Evolutionary conservation across 1,139 yeast genomes (phyloP).

Genomic region (Geotrichum histeridarum): DNA sequence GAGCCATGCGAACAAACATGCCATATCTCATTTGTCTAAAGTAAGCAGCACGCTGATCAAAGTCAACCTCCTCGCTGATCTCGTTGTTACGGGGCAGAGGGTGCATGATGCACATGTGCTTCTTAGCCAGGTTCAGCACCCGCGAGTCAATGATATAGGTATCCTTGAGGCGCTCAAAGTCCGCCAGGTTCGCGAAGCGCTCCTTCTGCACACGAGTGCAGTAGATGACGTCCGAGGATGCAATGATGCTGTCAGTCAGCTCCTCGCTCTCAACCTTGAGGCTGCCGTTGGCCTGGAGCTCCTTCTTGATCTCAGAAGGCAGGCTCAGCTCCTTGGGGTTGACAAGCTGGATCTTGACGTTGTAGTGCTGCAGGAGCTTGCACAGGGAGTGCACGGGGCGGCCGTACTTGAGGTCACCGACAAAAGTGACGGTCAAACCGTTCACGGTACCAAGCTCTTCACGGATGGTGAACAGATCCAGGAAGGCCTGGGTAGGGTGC

Average conservation of each 20-base stretch:
- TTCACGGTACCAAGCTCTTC: constrained; percentile 98
- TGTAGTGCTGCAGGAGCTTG: constrained; percentile 83
- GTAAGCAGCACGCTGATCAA: constrained; percentile 98
- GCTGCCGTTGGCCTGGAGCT: constrained; percentile 63
- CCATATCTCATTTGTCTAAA: constrained; percentile 99
- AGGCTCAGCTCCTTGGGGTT: constrained; percentile 82
- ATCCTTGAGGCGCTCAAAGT: constrained; percentile 86
- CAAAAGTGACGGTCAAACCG: constrained; percentile 94
- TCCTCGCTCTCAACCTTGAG: constrained; percentile 65
- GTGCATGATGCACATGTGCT: constrained; percentile 98
- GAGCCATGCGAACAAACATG: constrained; percentile 95
- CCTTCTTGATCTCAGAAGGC: constrained; percentile 66
- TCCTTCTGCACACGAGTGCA: constrained; percentile 98
- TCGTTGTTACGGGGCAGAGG: constrained; percentile 97
- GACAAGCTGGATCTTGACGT: constrained; percentile 87
- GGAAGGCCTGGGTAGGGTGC: constrained; percentile 97
- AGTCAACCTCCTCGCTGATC: constrained; percentile 96
- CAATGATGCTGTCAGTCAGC: constrained; percentile 76
- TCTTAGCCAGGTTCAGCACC: constrained; percentile 86
- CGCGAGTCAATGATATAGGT: constrained; percentile 88
- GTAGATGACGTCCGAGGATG: constrained; percentile 89
- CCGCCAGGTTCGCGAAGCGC: constrained; percentile 70
- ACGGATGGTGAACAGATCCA: constrained; percentile 95
- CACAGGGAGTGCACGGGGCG: constrained; percentile 98
- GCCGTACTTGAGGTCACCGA: constrained; percentile 98